Conservation (phyloP, 176 grass and related monocot genomes). For the Oryza coarctata region DNA sequence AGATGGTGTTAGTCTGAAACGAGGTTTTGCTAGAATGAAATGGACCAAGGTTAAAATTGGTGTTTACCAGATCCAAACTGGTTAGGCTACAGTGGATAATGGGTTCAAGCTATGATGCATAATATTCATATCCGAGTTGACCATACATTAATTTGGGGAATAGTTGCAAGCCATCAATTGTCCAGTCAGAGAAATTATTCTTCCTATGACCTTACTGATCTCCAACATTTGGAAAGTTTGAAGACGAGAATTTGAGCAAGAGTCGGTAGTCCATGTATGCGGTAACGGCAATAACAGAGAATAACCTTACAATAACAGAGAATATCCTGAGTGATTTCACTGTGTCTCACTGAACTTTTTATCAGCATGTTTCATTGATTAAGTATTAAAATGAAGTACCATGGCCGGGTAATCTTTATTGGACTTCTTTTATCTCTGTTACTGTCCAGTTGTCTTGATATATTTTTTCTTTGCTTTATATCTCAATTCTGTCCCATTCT, state of each 20-base stretch:
- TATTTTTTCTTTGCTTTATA: not conserved
- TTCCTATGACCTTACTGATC: not conserved
- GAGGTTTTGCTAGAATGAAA: not conserved
- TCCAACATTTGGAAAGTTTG: not conserved
- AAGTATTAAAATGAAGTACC: not conserved
- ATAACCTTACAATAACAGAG: too few species aligned
- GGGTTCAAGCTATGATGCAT: not conserved
- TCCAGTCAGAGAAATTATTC: not conserved
- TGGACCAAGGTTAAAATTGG: not conserved
- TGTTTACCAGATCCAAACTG: not conserved
- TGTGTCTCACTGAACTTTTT: not conserved
- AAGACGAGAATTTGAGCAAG: not conserved
- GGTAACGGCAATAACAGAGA: not conserved
- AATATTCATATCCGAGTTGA: not conserved
- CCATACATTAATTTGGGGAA: not conserved
- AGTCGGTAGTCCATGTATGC: not conserved
- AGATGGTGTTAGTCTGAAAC: not conserved
- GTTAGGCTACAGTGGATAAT: not conserved
- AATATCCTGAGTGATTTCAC: too few species aligned
- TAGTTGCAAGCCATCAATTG: not conserved
- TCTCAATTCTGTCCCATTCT: not conserved
- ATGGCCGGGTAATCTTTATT: not conserved
- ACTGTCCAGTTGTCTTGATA: not conserved
- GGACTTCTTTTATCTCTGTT: not conserved
- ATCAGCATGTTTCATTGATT: not conserved